Percentiles rank a stretch among this genome's conserved stretches.
phyloP scores from a whole-genome alignment of 2,329 filamentous ascomycete species.

The Blumeriella jaapii region DNA sequence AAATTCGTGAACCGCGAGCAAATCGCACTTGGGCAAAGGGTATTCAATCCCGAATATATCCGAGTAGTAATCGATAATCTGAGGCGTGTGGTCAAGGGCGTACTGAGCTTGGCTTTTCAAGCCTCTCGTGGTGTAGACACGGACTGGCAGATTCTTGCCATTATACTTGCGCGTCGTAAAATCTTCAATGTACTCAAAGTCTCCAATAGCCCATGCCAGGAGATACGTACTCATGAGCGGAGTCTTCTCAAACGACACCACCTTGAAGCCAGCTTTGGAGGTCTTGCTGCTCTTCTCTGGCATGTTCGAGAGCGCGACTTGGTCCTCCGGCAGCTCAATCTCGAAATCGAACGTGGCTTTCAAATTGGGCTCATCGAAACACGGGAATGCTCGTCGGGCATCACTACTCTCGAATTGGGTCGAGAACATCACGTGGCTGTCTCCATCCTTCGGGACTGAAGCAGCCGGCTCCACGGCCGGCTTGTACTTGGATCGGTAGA shows the following conservation, averaged over 20 bases:
- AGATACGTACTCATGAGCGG: slow-evolving; percentile 90
- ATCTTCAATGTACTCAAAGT: slow-evolving; percentile 93
- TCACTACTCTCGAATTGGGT: slow-evolving; percentile 98
- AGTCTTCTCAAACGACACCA: slow-evolving; percentile 70
- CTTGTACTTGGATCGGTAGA: slow-evolving; percentile 92
- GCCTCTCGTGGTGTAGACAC: slow-evolving; percentile 92
- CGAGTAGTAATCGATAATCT: slow-evolving; percentile 93
- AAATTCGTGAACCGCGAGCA: slow-evolving; percentile 89
- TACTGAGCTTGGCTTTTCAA: slow-evolving; percentile 84
- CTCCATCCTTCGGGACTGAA: slow-evolving; percentile 64
- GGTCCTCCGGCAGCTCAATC: slow-evolving; percentile 80
- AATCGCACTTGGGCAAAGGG: slow-evolving; percentile 81
- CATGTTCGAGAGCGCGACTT: slow-evolving; percentile 92
- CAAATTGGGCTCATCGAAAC: slow-evolving; percentile 94
- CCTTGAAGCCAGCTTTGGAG: slow-evolving; percentile 52
- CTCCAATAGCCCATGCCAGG: slow-evolving; percentile 86
- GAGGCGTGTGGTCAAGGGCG: slow-evolving; percentile 81
- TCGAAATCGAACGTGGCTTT: slow-evolving; percentile 94
- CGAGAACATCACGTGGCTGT: slow-evolving; percentile 69
- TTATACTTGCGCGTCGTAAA: slow-evolving; percentile 85
- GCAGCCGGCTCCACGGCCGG: slow-evolving; percentile 58
- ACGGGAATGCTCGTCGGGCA: slow-evolving; percentile 88
- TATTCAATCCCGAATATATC: slow-evolving; percentile 91
- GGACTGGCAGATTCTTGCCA: slow-evolving; percentile 80
- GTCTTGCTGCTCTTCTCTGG: slow-evolving; percentile 61